Base-by-base conservation (phyloP, 805 yeast species). In the Novakomyces olei region DNA sequence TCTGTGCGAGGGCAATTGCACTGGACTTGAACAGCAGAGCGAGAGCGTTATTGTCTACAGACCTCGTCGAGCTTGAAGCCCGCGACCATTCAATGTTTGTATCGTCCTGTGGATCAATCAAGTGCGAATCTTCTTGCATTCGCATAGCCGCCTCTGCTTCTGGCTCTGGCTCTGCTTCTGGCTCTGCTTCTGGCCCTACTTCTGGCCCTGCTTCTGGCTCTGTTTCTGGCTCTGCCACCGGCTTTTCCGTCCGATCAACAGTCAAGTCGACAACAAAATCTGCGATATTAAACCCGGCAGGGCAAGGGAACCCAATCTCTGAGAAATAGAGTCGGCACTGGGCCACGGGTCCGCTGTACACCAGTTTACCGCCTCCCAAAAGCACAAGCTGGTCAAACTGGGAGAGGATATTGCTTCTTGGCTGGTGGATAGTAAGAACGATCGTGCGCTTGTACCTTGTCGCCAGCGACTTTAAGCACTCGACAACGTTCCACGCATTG, bases 381-480 rank as follows among this genome's bases (percentile, higher is more conserved):
- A 88, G 57, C 2, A 85, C 52, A 31, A 88, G 61, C 44, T 73
- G 72, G 47, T 85, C 94, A 51, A 88, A 88, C 36, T 79, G 55
- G 0, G 93, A 72, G 22, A 88, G 95, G 49, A 88, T 85, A 47
- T 88, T 88, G 36, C 94, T 78, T 46, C 98, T 65, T 7, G 98
- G 98, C 49, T 88, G 98, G 55, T 88, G 98, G 41, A 88, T 88
- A 0, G 98, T 80, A 49, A 88, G 75, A 2, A 88, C 68, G 31
- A 88, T 70, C 0, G 98, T 85, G 48, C 96, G 69, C 38, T 76
- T 72, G 50, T 72, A 77, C 44, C 71, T 74, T 36, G 71, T 63
- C 0, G 95, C 79, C 36, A 88, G 60, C 36, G 75, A 65, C 2
- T 77, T 85, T 29, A 88, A 60, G 38, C 80, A 66, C 38, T 81